Percentiles rank a stretch among this genome's conserved stretches.
These are phyloP conservation scores for Cyclotella sp. DNA, from an alignment of 108 stramenopile genomes.

Conservation along the genomic window DNA sequence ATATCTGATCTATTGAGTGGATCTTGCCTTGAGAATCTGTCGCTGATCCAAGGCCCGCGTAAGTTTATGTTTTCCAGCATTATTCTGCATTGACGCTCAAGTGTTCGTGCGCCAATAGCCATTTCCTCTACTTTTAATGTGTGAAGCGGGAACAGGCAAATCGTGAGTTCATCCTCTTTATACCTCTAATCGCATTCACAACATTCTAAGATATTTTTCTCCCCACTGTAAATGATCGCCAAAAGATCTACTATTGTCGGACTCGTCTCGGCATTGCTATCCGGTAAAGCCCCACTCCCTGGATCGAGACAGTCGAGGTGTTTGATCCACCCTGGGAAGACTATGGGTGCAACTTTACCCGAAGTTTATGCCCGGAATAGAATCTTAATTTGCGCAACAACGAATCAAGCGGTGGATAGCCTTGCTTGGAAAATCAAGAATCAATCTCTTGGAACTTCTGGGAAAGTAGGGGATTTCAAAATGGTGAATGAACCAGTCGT, in stretches of 20 bases:
- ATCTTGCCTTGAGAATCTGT: slow-evolving; percentile 10
- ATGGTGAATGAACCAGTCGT: slow-evolving; percentile 15
- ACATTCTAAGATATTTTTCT: not conserved
- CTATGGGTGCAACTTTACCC: slow-evolving; percentile 29
- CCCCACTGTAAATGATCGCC: not conserved
- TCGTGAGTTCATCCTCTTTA: slow-evolving; percentile 2
- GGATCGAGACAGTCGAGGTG: slow-evolving; percentile 34
- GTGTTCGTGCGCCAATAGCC: not conserved
- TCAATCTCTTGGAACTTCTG: slow-evolving; percentile 46
- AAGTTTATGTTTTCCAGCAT: not conserved
- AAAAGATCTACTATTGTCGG: slow-evolving; percentile 59
- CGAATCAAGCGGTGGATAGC: slow-evolving; percentile 80
- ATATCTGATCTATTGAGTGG: slow-evolving; percentile 24
- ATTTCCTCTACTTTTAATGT: not conserved
- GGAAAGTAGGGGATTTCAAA: slow-evolving; percentile 48
- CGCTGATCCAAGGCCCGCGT: slow-evolving; percentile 29
- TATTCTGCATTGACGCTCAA: not conserved
- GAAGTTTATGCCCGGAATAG: slow-evolving; percentile 38
- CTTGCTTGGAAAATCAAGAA: slow-evolving; percentile 74
- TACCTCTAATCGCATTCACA: not conserved
- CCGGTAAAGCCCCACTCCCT: slow-evolving; percentile 50
- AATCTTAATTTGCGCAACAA: slow-evolving; percentile 71
- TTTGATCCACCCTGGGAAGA: slow-evolving; percentile 48
- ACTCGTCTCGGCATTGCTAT: slow-evolving; percentile 70
- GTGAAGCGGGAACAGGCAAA: slow-evolving; percentile 22